A percentile compares a stretch with the other conserved stretches of the same genome.
phyloP scores from a whole-genome alignment of 306 rosid species.

The Ziziphus jujuba region DNA sequence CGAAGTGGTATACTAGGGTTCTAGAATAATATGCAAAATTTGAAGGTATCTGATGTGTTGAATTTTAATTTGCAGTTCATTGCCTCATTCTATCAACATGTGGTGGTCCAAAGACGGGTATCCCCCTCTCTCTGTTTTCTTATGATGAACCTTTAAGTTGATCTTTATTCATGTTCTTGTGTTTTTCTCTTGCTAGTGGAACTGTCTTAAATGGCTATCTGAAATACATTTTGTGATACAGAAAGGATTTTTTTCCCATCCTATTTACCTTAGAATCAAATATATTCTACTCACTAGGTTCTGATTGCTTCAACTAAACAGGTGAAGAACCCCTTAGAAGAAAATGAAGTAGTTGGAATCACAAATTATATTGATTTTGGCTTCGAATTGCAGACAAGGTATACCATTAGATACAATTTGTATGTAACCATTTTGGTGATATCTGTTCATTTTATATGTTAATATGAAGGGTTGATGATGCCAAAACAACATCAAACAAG shows the following conservation, averaged over 20 bases:
- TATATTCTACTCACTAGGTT: conserved; percentile 21
- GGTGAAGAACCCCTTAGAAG: conserved; percentile 94
- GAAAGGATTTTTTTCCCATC: background rate
- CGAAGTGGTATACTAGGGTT: background rate
- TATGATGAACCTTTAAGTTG: background rate
- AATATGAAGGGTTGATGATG: conserved; percentile 61
- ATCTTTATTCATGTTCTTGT: conserved; percentile 3
- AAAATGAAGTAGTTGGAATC: conserved; percentile 76
- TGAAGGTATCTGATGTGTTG: conserved; percentile 17
- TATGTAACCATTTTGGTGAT: conserved; percentile 15
- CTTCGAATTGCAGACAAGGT: conserved; percentile 86
- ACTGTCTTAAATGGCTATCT: background rate
- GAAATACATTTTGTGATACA: too few species aligned
- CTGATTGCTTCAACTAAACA: conserved; percentile 42
- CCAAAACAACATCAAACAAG: conserved; percentile 43
- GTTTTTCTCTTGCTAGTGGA: conserved; percentile 8
- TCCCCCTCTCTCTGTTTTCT: conserved; percentile 23
- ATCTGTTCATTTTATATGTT: conserved; percentile 25
- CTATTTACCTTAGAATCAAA: background rate
- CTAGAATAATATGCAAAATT: background rate
- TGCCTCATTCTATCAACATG: conserved; percentile 94
- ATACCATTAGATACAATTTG: conserved; percentile 20
- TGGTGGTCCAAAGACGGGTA: conserved; percentile 98
- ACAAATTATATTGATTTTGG: conserved; percentile 97
- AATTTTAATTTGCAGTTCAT: conserved; percentile 66